Percentiles rank a stretch among this genome's conserved stretches.
These are phyloP conservation scores for Saccharomyces pastorianus DNA, from an alignment of 1,139 yeast genomes.

Conservation along the genomic window DNA sequence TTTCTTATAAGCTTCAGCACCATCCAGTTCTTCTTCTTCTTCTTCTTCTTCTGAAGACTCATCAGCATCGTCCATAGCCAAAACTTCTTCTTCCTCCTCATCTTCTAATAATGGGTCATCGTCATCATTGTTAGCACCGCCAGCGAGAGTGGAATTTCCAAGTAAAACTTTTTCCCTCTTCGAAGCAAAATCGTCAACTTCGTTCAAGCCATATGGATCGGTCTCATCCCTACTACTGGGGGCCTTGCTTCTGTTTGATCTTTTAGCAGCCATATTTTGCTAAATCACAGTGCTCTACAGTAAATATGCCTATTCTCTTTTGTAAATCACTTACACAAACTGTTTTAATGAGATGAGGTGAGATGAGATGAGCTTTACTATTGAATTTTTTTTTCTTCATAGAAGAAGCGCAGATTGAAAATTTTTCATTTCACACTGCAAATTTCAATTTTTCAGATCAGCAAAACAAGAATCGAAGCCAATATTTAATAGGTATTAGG, in stretches of 20 bases:
- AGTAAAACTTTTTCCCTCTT: constrained; percentile 54
- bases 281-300: neutral
- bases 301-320: neutral
- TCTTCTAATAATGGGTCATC: constrained; percentile 30
- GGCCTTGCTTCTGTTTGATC: constrained; percentile 1
- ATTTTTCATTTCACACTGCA: constrained; percentile 5
- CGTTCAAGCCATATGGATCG: constrained; percentile 42
- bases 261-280: constrained; percentile 8
- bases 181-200: constrained; percentile 66
- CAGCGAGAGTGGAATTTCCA: constrained; percentile 48
- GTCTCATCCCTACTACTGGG: constrained; percentile 12
- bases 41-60: constrained; percentile 35
- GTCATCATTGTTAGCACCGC: constrained; percentile 16
- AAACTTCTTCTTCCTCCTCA: constrained; percentile 45
- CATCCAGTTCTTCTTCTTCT: constrained; percentile 40
- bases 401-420: constrained; percentile 7
- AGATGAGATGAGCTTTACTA: constrained; percentile 10
- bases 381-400: neutral
- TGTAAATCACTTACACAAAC: neutral
- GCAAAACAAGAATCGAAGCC: neutral
- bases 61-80: constrained; percentile 33
- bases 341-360: constrained; percentile 5
- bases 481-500: neutral
- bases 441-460: constrained; percentile 1
- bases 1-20: constrained; percentile 36